Percentiles rank a stretch among this genome's conserved stretches.
phyloP scores from a whole-genome alignment of 2,329 filamentous ascomycete genomes.

The Aspergillus ruber region DNA sequence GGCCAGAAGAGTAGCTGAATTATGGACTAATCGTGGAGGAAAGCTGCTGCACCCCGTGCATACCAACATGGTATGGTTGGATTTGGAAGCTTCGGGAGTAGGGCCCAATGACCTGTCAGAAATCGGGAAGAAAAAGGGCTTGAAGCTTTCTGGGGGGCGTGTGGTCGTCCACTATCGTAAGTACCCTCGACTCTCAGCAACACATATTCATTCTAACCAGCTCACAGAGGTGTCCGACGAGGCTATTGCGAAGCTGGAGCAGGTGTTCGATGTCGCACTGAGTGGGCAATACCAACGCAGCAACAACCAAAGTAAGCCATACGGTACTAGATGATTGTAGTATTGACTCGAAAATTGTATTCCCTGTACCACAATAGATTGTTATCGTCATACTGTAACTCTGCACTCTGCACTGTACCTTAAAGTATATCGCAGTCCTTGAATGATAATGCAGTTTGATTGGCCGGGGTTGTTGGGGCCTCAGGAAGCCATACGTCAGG shows the following conservation, averaged over 20 bases:
- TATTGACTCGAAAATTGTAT: not conserved
- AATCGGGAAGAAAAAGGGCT: slow-evolving; percentile 51
- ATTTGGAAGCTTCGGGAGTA: slow-evolving; percentile 58
- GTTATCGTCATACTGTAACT: too few relatives aligned
- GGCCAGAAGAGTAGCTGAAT: slow-evolving; percentile 55
- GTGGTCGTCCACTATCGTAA: slow-evolving; percentile 62
- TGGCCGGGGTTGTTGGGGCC: slow-evolving; percentile 10
- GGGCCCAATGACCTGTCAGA: slow-evolving; percentile 48
- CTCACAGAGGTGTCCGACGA: slow-evolving; percentile 57
- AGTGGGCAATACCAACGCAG: slow-evolving; percentile 28
- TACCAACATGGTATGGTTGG: slow-evolving; percentile 90
- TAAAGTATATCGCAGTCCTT: slow-evolving; percentile 3
- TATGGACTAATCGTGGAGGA: slow-evolving; percentile 67
- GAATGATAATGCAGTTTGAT: slow-evolving; percentile 7
- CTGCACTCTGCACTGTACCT: not conserved
- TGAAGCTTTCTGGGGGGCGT: slow-evolving; percentile 52
- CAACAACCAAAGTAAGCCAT: slow-evolving; percentile 25
- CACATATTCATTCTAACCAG: slow-evolving; percentile 16
- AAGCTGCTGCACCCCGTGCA: slow-evolving; percentile 63
- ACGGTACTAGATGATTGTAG: slow-evolving; percentile 23
- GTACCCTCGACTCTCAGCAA: slow-evolving; percentile 9
- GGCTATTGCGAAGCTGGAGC: slow-evolving; percentile 52
- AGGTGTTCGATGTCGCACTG: slow-evolving; percentile 46
- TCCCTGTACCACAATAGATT: not conserved
- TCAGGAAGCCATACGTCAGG: slow-evolving; percentile 16